Percentiles rank a stretch among this genome's conserved stretches.
phyloP scores from a whole-genome alignment of 2,329 filamentous ascomycete genomes.

The Sporothrix mexicana region DNA sequence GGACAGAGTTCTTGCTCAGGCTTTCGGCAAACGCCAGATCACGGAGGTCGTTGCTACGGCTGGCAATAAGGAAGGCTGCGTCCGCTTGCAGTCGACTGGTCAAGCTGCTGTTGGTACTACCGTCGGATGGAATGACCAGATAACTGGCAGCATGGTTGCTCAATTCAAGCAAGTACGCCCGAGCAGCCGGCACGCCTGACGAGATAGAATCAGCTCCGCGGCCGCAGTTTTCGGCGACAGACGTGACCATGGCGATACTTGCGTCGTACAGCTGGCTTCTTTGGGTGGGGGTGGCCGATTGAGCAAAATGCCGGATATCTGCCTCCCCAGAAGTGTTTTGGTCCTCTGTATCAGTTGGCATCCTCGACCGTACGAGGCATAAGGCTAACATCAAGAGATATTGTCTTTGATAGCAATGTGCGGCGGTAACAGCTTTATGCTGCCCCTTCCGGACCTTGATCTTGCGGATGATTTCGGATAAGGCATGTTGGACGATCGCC shows the following conservation, averaged over 20 bases:
- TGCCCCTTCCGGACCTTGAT: not conserved
- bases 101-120: slow-evolving; percentile 43
- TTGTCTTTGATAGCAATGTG: slow-evolving; percentile 2
- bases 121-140: slow-evolving; percentile 36
- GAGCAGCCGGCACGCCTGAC: slow-evolving; percentile 40
- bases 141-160: slow-evolving; percentile 48
- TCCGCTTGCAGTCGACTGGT: slow-evolving; percentile 51
- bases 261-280: slow-evolving; percentile 43
- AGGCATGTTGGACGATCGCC: not conserved
- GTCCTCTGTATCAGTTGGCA: no score
- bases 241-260: slow-evolving; percentile 50
- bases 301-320: not conserved
- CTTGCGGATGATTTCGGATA: not conserved
- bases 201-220: slow-evolving; percentile 44
- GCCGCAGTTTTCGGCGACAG: slow-evolving; percentile 55
- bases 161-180: slow-evolving; percentile 50
- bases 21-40: slow-evolving; percentile 62
- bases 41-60: slow-evolving; percentile 58
- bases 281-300: not conserved
- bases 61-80: slow-evolving; percentile 58
- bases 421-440: not conserved
- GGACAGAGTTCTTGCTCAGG: slow-evolving; percentile 40
- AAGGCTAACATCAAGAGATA: not conserved
- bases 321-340: not conserved
- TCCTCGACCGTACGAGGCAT: not conserved